Evolutionary conservation across 495 filamentous ascomycete species (phyloP).

Genomic region (Zalerion maritima): DNA sequence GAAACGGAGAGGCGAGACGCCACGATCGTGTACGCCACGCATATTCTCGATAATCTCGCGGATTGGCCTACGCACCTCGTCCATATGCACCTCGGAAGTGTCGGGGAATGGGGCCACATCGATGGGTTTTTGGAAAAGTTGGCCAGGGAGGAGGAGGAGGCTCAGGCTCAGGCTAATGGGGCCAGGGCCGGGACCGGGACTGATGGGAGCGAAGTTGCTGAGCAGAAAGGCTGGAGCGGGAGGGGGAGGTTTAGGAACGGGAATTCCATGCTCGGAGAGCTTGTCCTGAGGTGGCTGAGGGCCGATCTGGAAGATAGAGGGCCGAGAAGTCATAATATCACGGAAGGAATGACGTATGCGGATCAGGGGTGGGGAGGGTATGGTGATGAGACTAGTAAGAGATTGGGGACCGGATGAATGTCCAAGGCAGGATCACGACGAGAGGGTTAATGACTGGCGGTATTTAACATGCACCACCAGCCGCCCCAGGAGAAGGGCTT

Average conservation of each 20-base stretch:
- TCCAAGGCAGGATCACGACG: too few relatives aligned
- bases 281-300: constrained; percentile 78
- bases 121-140: constrained; percentile 28
- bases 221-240: too few relatives aligned
- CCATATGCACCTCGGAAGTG: constrained; percentile 77
- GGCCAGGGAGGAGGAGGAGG: constrained; percentile 17
- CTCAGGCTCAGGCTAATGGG: constrained; percentile 19
- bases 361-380: constrained; percentile 66
- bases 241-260: too few relatives aligned
- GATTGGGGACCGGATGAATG: too few relatives aligned
- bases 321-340: constrained; percentile 45
- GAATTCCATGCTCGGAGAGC: constrained; percentile 64
- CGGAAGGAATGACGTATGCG: constrained; percentile 58
- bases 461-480: too few relatives aligned
- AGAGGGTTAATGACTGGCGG: too few relatives aligned
- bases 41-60: constrained; percentile 86
- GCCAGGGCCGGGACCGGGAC: too few relatives aligned
- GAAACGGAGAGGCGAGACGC: constrained; percentile 73
- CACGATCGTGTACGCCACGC: constrained; percentile 94
- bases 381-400: constrained; percentile 51
- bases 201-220: too few relatives aligned
- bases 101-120: constrained; percentile 69
- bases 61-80: constrained; percentile 91
- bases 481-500: too few relatives aligned
- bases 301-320: constrained; percentile 71